Percentiles rank a stretch among this genome's conserved stretches.
phyloP scores from a whole-genome alignment of 2,329 filamentous ascomycete species.

The Aspergillus pseudoterreus region DNA sequence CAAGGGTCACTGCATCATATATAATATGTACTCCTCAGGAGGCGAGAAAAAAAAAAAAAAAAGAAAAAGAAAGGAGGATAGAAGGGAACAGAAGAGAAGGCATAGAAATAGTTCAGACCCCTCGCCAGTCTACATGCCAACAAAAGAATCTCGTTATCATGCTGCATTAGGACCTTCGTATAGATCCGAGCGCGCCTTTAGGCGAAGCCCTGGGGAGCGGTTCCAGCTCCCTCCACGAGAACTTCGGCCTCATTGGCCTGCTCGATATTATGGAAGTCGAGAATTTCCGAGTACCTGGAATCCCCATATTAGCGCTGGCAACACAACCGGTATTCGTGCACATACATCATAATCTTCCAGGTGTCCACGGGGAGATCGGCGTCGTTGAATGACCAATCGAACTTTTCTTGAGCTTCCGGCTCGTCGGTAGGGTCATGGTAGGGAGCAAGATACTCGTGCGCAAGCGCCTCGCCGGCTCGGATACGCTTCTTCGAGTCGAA shows the following conservation, averaged over 20 bases:
- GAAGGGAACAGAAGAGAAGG: constrained; percentile 11
- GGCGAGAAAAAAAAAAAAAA: constrained; percentile 11
- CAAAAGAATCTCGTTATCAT: constrained; percentile 17
- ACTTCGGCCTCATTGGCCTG: constrained; percentile 33
- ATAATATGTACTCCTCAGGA: constrained; percentile 17
- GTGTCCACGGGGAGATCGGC: constrained; percentile 95
- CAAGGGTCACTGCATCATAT: constrained; percentile 1
- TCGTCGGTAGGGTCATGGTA: constrained; percentile 98
- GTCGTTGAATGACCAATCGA: constrained; percentile 99
- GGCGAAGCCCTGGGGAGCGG: constrained; percentile 24
- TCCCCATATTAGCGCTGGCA: constrained; percentile 1
- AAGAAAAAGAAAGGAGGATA: constrained; percentile 14
- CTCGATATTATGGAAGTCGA: constrained; percentile 96
- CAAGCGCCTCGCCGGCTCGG: constrained; percentile 78
- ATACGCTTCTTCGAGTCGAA: constrained; percentile 97
- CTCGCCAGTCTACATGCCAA: constrained; percentile 19
- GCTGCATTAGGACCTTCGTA: constrained; percentile 13
- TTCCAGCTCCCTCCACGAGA: constrained; percentile 23
- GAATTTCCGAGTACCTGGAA: constrained; percentile 91
- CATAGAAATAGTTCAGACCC: constrained; percentile 9
- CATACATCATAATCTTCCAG: constrained; percentile 99
- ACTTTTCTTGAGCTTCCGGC: constrained; percentile 92
- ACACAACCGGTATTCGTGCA: constrained; percentile 5
- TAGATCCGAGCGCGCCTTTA: constrained; percentile 10
- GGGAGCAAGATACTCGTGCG: constrained; percentile 88